Conservation (phyloP, 495 filamentous ascomycete species). For the Penicillium lagena region DNA sequence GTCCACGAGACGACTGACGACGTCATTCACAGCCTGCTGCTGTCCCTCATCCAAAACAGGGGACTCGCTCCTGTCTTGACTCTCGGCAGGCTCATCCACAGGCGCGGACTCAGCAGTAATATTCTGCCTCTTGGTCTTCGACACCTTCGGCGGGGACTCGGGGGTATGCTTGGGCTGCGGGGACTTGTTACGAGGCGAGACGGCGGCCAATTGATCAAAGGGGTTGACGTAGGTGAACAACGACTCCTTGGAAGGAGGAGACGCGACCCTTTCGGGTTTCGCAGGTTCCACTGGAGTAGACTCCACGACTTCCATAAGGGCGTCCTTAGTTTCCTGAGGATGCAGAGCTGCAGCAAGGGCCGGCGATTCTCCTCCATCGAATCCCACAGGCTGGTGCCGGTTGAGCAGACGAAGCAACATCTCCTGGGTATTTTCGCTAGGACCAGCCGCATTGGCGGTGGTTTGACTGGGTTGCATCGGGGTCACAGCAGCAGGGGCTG, state of each 20-base stretch:
- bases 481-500: conserved; percentile 12
- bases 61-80: conserved; percentile 23
- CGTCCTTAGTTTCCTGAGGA: conserved; percentile 9
- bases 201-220: conserved; percentile 68
- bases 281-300: conserved; percentile 13
- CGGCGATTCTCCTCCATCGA: conserved; percentile 12
- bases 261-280: conserved; percentile 25
- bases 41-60: conserved; percentile 30
- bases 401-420: conserved; percentile 61
- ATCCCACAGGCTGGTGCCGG: conserved; percentile 40
- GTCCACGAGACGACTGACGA: conserved; percentile 60
- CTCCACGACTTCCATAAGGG: conserved; percentile 11
- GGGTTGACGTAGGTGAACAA: conserved; percentile 77
- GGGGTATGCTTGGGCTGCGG: conserved; percentile 25
- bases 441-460: conserved; percentile 2
- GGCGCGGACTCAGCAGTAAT: conserved; percentile 13
- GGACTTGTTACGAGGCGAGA: conserved; percentile 54
- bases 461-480: background rate
- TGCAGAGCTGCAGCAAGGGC: conserved; percentile 5
- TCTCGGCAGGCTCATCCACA: conserved; percentile 3
- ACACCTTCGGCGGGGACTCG: too few relatives aligned
- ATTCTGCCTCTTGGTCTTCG: conserved; percentile 13
- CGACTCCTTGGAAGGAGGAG: conserved; percentile 30
- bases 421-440: conserved; percentile 54
- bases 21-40: conserved; percentile 64